Evolutionary conservation across 768 basidiomycete species (phyloP).

Genomic region (Crepidotus variabilis): DNA sequence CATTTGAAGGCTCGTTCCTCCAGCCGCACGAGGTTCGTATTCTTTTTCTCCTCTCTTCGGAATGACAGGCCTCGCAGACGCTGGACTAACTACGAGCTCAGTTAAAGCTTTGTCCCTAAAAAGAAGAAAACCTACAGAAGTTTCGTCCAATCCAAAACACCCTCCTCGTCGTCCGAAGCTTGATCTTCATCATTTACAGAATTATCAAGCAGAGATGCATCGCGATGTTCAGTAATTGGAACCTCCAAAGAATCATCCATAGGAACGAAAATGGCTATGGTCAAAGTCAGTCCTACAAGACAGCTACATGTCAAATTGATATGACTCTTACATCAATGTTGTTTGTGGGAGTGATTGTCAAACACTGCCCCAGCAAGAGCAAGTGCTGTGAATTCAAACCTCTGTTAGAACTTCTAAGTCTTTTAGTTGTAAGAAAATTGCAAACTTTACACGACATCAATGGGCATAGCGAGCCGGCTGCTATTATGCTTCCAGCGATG

Average conservation of each 20-base stretch:
- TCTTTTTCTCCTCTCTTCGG: conserved; percentile 98
- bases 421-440: too few species aligned
- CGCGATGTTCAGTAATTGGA: conserved; percentile 28
- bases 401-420: too few species aligned
- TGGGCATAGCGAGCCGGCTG: too few species aligned
- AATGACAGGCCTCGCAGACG: conserved; percentile 61
- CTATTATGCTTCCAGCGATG: too few species aligned
- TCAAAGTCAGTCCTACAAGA: too few species aligned
- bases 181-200: conserved; percentile 33
- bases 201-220: conserved; percentile 19
- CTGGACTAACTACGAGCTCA: conserved; percentile 20
- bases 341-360: neutral
- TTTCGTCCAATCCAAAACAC: conserved; percentile 80
- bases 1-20: conserved; percentile 73
- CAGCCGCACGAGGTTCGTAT: conserved; percentile 73
- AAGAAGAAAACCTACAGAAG: conserved; percentile 42
- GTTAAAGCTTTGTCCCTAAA: neutral
- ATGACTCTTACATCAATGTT: neutral
- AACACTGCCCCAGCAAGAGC: too few species aligned
- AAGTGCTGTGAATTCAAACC: too few species aligned
- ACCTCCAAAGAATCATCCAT: conserved; percentile 66
- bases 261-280: neutral
- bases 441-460: too few species aligned
- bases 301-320: too few species aligned
- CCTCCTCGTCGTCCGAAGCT: conserved; percentile 69